Evolutionary conservation across 306 rosid species (phyloP).

Genomic region (Trifolium subterraneum): DNA sequence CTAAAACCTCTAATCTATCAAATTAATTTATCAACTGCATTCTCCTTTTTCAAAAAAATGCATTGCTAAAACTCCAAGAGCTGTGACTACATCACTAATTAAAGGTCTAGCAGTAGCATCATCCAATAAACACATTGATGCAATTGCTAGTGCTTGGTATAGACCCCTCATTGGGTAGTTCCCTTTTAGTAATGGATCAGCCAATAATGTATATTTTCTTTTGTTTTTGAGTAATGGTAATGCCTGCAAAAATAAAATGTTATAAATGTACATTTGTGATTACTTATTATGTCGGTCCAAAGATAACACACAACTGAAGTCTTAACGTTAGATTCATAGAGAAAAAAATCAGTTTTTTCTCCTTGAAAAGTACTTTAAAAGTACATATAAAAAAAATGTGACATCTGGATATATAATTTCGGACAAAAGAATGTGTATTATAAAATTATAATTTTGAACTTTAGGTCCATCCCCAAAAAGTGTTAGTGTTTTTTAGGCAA

Average conservation of each 20-base stretch:
- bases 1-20: conserved; percentile 19
- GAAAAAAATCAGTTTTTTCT: no score
- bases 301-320: no score
- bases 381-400: no score
- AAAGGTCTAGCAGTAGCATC: conserved; percentile 75
- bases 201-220: conserved; percentile 62
- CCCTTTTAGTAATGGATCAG: conserved; percentile 71
- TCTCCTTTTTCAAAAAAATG: conserved; percentile 34
- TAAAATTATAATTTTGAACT: no score
- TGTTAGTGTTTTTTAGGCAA: no score
- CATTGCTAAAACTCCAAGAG: conserved; percentile 59
- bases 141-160: conserved; percentile 91
- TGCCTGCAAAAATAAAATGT: conserved; percentile 57
- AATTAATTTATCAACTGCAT: conserved; percentile 37
- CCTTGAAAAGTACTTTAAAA: no score
- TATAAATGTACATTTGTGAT: not conserved
- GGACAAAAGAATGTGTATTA: no score
- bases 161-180: conserved; percentile 71
- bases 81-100: conserved; percentile 87
- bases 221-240: conserved; percentile 80
- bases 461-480: no score
- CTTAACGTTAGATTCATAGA: no score
- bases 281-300: no score
- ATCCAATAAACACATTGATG: conserved; percentile 91
- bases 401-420: no score